Conservation (phyloP, 495 filamentous ascomycete species). For the Annulohypoxylon bovei region DNA sequence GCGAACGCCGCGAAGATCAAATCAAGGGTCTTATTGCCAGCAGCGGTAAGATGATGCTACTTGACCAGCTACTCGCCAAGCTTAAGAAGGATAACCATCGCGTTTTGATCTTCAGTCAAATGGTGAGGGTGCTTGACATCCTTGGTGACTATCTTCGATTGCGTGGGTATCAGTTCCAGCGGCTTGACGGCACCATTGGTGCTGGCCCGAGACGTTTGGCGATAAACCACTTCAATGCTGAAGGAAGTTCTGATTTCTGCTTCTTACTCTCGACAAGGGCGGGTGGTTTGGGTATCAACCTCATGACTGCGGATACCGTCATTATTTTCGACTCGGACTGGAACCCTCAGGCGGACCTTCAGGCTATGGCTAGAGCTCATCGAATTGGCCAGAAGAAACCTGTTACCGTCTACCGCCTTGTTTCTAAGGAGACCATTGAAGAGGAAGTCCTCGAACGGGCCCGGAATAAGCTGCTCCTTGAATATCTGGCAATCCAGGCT, state of each 20-base stretch:
- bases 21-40: slow-evolving; percentile 91
- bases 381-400: slow-evolving; percentile 96
- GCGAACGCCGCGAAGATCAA: slow-evolving; percentile 82
- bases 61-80: slow-evolving; percentile 92
- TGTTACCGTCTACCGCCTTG: slow-evolving; percentile 93
- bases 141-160: slow-evolving; percentile 90
- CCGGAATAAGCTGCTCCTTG: slow-evolving; percentile 97
- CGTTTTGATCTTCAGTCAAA: slow-evolving; percentile 98
- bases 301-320: slow-evolving; percentile 99
- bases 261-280: slow-evolving; percentile 96
- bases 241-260: slow-evolving; percentile 92
- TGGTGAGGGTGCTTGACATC: slow-evolving; percentile 99
- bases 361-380: slow-evolving; percentile 98
- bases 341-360: slow-evolving; percentile 98
- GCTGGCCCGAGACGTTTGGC: slow-evolving; percentile 84
- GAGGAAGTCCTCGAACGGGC: slow-evolving; percentile 96
- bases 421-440: slow-evolving; percentile 97
- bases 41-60: slow-evolving; percentile 99
- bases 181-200: slow-evolving; percentile 93
- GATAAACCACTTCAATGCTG: slow-evolving; percentile 97
- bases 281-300: slow-evolving; percentile 95
- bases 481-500: slow-evolving; percentile 96
- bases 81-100: slow-evolving; percentile 91
- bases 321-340: slow-evolving; percentile 99
- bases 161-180: slow-evolving; percentile 90